Percentiles rank a stretch among this genome's conserved stretches.
These are phyloP conservation scores for Raffaelea albimanens DNA, from an alignment of 2,329 filamentous ascomycete species.

Conservation along the genomic window DNA sequence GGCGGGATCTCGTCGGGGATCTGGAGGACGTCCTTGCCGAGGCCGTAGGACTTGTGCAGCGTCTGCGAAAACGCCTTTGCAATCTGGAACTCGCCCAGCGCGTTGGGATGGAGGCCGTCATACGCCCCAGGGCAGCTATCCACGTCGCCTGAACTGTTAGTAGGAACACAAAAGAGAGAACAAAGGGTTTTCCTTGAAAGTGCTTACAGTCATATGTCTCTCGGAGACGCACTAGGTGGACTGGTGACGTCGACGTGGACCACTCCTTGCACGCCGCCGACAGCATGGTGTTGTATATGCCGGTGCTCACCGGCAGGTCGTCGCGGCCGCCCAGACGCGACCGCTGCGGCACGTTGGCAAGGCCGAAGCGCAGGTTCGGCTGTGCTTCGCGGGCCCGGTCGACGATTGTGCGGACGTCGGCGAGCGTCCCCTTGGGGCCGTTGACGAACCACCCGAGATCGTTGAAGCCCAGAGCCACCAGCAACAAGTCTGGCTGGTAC, in stretches of 20 bases:
- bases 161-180: no score
- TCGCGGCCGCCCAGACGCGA: conserved; percentile 11
- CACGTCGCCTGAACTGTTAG: no score
- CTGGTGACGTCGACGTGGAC: conserved; percentile 15
- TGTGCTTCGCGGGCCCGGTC: conserved; percentile 17
- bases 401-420: conserved; percentile 14
- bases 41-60: conserved; percentile 13
- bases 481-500: conserved; percentile 19
- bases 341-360: conserved; percentile 15
- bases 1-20: background rate
- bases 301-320: conserved; percentile 9
- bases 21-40: no score
- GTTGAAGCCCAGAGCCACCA: conserved; percentile 17
- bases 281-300: conserved; percentile 13
- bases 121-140: conserved; percentile 4
- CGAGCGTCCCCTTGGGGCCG: conserved; percentile 10
- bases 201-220: conserved; percentile 15
- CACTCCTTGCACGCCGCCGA: conserved; percentile 12
- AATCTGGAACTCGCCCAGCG: conserved; percentile 30
- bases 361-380: conserved; percentile 9
- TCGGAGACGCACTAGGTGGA: conserved; percentile 20
- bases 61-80: conserved; percentile 27
- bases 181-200: no score
- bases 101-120: conserved; percentile 30
- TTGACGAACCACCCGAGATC: conserved; percentile 16